Evolutionary conservation across 1,139 yeast genomes (phyloP), one percentile per base, ranked within the genome.

Genomic region (Citeromyces hawaiiensis): DNA sequence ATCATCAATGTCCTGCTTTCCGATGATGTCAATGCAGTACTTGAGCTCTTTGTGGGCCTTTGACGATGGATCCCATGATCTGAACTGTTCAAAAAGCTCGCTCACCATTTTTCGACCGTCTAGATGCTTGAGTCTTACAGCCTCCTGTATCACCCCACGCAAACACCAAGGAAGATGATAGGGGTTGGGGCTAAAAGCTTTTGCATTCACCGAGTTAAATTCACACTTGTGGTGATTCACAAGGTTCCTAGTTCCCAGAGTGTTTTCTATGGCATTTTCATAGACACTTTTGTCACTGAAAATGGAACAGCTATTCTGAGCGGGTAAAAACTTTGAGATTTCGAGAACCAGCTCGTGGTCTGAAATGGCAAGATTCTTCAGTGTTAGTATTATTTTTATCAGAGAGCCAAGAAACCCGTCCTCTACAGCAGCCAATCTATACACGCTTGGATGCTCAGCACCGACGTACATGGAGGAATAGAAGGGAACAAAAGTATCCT

Each of bases 81-180:
- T 46, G 47, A 54, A 72, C 33, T 60, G 60, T 4, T 42, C 41
- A 13, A 68, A 42, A 29, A 72, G 50, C 17, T 59, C 58, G 3
- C 46, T 43, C 10, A 66, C 44, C 38, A 68, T 48, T 25, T 50
- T 45, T 17, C 49, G 40, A 29, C 58, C 57, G 6, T 59, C 57
- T 17, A 70, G 57, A 48, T 72, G 68, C 41, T 61, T 62, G 8
- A 69, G 59, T 49, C 64, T 62, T 43, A 65, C 68, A 15, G 72
- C 55, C 53, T 87, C 80, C 48, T 73, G 70, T 30, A 87, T 60
- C 36, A 88, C 60, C 0, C 96, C 96, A 36, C 96, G 64, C 59
- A 86, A 71, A 51, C 94, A 83, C 96, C 96, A 88, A 1, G 97
- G 97, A 30, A 88, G 61, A 40, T 83, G 74, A 52, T 73, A 88